These are phyloP conservation scores for Epichloe glyceriae DNA, from an alignment of 2,329 filamentous ascomycete species.

Conservation along the genomic window DNA sequence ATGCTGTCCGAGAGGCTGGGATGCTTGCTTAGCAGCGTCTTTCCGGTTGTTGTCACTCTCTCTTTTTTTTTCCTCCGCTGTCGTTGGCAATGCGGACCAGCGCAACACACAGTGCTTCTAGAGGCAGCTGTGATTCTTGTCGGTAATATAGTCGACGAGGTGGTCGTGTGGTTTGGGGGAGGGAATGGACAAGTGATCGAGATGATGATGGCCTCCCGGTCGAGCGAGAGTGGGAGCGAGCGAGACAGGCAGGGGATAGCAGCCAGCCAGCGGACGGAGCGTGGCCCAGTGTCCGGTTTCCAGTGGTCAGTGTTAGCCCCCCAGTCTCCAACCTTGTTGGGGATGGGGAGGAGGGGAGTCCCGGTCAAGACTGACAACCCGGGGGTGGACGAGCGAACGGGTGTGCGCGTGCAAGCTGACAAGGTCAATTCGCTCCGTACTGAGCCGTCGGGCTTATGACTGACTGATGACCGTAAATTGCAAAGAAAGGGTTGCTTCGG, in stretches of 20 bases:
- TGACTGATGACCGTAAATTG: too few species aligned
- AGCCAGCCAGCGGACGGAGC: not conserved
- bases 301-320: not conserved
- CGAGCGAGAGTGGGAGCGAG: not conserved
- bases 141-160: not conserved
- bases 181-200: not conserved
- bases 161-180: not conserved
- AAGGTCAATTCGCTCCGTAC: too few species aligned
- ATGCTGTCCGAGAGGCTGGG: not conserved
- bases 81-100: not conserved
- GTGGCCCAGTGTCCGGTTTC: not conserved
- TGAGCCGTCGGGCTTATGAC: too few species aligned
- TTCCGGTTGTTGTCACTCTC: not conserved
- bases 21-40: not conserved
- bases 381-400: not conserved
- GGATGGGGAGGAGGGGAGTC: too few species aligned
- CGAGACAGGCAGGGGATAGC: not conserved
- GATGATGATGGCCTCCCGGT: not conserved
- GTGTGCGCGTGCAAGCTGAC: not conserved
- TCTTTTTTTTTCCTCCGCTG: too few species aligned
- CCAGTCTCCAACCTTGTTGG: not conserved
- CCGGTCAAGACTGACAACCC: not conserved
- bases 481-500: too few species aligned
- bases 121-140: not conserved
- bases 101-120: not conserved